These are phyloP conservation scores for Dactylonectria macrodidyma DNA, from an alignment of 2,329 filamentous ascomycete genomes.

Conservation along the genomic window DNA sequence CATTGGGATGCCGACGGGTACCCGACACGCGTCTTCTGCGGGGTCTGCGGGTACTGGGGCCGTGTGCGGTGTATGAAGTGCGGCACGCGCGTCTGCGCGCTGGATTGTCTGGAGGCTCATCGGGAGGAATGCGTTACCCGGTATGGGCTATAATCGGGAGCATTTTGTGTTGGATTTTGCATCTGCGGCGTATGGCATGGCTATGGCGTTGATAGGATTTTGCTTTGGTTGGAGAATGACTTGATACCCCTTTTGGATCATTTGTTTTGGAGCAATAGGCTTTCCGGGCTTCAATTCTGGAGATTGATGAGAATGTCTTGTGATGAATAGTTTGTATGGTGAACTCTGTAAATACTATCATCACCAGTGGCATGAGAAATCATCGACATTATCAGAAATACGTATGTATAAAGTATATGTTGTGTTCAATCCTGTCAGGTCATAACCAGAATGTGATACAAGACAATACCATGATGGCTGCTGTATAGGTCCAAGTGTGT, in stretches of 20 bases:
- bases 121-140: constrained; percentile 79
- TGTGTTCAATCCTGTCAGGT: neutral
- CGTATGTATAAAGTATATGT: neutral
- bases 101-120: constrained; percentile 82
- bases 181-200: constrained; percentile 19
- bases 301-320: neutral
- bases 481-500: too few relatives aligned
- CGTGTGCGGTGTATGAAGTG: constrained; percentile 83
- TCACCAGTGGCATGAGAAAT: neutral
- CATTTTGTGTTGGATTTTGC: constrained; percentile 4
- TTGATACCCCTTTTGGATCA: constrained; percentile 43
- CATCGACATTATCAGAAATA: neutral
- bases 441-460: neutral
- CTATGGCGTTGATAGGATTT: constrained; percentile 38
- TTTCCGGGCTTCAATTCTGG: neutral
- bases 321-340: neutral
- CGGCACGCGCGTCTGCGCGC: constrained; percentile 82
- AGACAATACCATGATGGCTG: neutral
- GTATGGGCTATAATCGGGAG: constrained; percentile 64
- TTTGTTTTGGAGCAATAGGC: constrained; percentile 14
- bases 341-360: neutral
- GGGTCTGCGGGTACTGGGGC: constrained; percentile 88
- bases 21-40: constrained; percentile 78
- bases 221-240: constrained; percentile 36
- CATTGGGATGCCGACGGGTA: constrained; percentile 61